These are phyloP conservation scores for Rhodosporidiobolus odoratus DNA, from an alignment of 768 basidiomycete species.

Conservation along the genomic window DNA sequence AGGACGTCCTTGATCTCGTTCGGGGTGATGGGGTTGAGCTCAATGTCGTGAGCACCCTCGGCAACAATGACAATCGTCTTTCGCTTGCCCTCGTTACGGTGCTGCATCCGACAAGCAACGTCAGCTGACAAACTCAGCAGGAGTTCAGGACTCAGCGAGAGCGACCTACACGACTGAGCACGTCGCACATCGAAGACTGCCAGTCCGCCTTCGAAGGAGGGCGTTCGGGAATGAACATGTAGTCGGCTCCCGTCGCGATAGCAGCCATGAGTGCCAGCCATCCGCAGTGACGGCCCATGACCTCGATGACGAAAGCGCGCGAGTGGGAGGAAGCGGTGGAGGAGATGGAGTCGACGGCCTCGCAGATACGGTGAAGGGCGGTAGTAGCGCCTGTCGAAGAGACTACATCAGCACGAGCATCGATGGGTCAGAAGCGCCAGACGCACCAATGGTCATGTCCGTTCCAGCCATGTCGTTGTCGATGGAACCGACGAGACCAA, in stretches of 20 bases:
- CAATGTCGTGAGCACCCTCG: constrained; percentile 83
- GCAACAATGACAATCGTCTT: constrained; percentile 98
- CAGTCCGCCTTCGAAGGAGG: constrained; percentile 74
- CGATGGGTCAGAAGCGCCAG: neutral
- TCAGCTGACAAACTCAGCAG: too few species aligned
- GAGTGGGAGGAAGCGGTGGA: constrained; percentile 94
- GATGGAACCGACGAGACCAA: constrained; percentile 97
- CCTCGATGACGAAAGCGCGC: constrained; percentile 94
- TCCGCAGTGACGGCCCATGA: constrained; percentile 99
- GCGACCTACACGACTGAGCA: constrained; percentile 64
- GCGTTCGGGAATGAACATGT: constrained; percentile 92
- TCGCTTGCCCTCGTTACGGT: constrained; percentile 84
- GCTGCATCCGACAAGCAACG: constrained; percentile 55
- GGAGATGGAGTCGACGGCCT: constrained; percentile 95
- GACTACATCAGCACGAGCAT: neutral
- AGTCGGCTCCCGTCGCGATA: constrained; percentile 89
- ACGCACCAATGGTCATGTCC: constrained; percentile 80
- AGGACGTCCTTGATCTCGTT: constrained; percentile 87
- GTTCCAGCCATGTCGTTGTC: constrained; percentile 99
- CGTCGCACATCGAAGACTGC: constrained; percentile 86
- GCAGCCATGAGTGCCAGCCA: constrained; percentile 93
- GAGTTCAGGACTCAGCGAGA: neutral
- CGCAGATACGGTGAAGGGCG: constrained; percentile 92
- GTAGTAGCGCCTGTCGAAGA: constrained; percentile 60
- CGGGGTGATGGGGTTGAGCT: constrained; percentile 84